Conservation (phyloP, 169 alveolate species). For the Cryptosporidium sp. region DNA sequence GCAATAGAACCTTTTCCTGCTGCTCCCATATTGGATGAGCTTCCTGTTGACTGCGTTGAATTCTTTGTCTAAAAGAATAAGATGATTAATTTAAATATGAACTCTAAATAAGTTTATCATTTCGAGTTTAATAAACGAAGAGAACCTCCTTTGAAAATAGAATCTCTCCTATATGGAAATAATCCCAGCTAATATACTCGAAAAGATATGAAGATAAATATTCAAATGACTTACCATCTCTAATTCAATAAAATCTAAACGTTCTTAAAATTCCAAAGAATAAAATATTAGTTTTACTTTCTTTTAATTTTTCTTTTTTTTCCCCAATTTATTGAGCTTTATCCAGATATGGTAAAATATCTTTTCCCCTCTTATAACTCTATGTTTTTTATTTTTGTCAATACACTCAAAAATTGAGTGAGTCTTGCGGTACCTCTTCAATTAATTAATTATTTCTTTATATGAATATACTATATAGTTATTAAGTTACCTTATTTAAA, state of each 20-base stretch:
- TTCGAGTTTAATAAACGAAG: background rate
- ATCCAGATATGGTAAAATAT: slow-evolving; percentile 20
- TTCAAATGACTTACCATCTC: slow-evolving; percentile 5
- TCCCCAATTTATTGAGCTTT: background rate
- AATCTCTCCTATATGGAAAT: background rate
- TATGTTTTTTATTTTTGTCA: background rate
- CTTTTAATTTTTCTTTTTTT: background rate
- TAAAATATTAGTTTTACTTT: background rate
- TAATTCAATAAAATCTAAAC: slow-evolving; percentile 10
- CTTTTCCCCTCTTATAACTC: slow-evolving; percentile 11
- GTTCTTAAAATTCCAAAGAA: background rate
- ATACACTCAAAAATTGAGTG: slow-evolving; percentile 41
- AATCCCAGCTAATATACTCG: background rate
- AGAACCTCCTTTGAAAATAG: background rate
- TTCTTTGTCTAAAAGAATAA: slow-evolving; percentile 19
- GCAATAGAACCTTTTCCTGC: slow-evolving; percentile 56
- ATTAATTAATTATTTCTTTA: background rate
- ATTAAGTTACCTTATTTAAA: background rate
- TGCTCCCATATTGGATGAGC: slow-evolving; percentile 33
- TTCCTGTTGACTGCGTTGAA: slow-evolving; percentile 10
- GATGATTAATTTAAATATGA: background rate
- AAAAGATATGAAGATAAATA: background rate
- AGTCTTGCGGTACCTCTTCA: slow-evolving; percentile 8
- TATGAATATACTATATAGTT: background rate
- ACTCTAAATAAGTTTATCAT: background rate